Conservation (phyloP, 768 basidiomycete genomes). For the Xerocomus brunneocitrinus region DNA sequence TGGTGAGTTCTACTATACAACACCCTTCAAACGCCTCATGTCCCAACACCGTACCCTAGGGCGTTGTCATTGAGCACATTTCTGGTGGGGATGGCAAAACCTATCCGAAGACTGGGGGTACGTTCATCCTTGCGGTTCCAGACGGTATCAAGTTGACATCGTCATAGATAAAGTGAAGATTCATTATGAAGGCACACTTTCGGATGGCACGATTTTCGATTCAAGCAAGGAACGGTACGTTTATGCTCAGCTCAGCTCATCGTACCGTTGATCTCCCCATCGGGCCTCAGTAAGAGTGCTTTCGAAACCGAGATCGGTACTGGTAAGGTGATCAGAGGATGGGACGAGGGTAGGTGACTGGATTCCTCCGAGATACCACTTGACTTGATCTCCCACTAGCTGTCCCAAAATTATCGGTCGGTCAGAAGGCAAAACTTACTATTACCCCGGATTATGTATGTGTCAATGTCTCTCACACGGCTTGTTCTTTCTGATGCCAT, state of each 20-base stretch:
- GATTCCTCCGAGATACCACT: neutral
- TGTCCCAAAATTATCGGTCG: conserved; percentile 71
- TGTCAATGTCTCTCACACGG: conserved; percentile 13
- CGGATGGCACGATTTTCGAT: conserved; percentile 64
- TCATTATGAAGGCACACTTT: conserved; percentile 75
- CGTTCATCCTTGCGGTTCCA: conserved; percentile 26
- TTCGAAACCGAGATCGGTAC: conserved; percentile 73
- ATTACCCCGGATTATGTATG: conserved; percentile 77
- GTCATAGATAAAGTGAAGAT: conserved; percentile 62
- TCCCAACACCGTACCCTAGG: conserved; percentile 38
- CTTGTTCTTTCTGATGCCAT: conserved; percentile 3
- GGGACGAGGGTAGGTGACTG: conserved; percentile 72
- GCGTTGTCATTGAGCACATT: conserved; percentile 62
- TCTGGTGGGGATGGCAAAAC: conserved; percentile 54
- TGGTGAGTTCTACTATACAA: conserved; percentile 21
- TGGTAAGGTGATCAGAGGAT: conserved; percentile 82
- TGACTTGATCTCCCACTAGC: conserved; percentile 37
- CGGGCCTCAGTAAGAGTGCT: conserved; percentile 43
- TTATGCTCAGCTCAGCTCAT: conserved; percentile 2
- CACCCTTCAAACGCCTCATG: neutral
- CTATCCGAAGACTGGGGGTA: conserved; percentile 71
- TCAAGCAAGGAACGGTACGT: conserved; percentile 70
- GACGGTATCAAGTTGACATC: conserved; percentile 23
- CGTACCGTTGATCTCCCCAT: conserved; percentile 5
- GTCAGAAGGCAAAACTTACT: conserved; percentile 64